Evolutionary conservation across 1,139 yeast species (phyloP).

Genomic region (Saccharomyces hybrid): DNA sequence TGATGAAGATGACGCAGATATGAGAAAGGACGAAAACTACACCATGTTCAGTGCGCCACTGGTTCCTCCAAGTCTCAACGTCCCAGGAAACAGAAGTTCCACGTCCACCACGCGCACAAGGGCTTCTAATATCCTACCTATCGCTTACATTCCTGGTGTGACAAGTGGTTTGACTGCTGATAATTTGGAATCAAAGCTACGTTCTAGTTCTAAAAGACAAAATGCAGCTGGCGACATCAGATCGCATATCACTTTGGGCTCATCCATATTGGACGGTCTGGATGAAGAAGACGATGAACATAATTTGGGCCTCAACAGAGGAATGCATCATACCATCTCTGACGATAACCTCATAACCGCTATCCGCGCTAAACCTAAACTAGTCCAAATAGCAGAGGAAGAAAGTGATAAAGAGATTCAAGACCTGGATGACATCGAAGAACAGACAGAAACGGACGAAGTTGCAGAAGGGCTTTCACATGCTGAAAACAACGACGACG

Average conservation of each 20-base stretch:
- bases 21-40: constrained; percentile 17
- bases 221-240: constrained; percentile 21
- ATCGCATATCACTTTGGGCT: constrained; percentile 32
- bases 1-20: constrained; percentile 6
- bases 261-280: constrained; percentile 30
- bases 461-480: not conserved
- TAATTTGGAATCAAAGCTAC: not conserved
- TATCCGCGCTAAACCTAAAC: constrained; percentile 59
- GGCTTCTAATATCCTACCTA: constrained; percentile 85
- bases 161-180: constrained; percentile 38
- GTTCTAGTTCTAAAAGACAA: not conserved
- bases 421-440: constrained; percentile 43
- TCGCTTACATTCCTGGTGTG: constrained; percentile 92
- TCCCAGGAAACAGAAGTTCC: constrained; percentile 32
- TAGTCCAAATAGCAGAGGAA: constrained; percentile 41
- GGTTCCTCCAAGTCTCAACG: not conserved
- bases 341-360: constrained; percentile 45
- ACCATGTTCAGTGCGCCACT: constrained; percentile 7
- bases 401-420: constrained; percentile 27
- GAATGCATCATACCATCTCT: no score
- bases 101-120: constrained; percentile 63
- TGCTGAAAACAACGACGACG: constrained; percentile 16
- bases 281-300: constrained; percentile 18
- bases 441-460: constrained; percentile 33
- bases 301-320: not conserved